Evolutionary conservation across 108 stramenopile genomes (phyloP).

Genomic region (Nitzschia palea): DNA sequence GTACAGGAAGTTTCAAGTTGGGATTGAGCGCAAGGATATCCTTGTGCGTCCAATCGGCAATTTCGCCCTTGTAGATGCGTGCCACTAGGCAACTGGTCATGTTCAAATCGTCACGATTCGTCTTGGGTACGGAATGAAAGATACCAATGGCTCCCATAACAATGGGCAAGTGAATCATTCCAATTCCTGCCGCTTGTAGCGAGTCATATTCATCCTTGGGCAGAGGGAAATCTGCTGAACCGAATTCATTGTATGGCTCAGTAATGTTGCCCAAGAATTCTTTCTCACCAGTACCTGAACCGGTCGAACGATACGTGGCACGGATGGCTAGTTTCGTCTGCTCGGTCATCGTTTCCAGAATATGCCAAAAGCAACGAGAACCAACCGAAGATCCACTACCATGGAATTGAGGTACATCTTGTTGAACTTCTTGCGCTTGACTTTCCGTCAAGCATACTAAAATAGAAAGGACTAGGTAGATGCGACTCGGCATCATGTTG

Average conservation of each 20-base stretch:
- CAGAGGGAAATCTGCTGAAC: slow-evolving; percentile 79
- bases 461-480: too few species aligned
- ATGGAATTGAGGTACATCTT: too few species aligned
- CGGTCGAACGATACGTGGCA: slow-evolving; percentile 84
- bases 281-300: slow-evolving; percentile 60
- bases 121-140: slow-evolving; percentile 68
- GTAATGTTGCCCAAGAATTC: slow-evolving; percentile 70
- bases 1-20: slow-evolving; percentile 6
- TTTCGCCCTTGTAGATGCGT: slow-evolving; percentile 64
- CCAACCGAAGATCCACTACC: slow-evolving; percentile 88
- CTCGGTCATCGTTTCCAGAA: slow-evolving; percentile 55
- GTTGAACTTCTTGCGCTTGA: too few species aligned
- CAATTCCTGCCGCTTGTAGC: slow-evolving; percentile 23
- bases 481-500: neutral
- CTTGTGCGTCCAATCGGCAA: slow-evolving; percentile 62
- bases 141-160: slow-evolving; percentile 68
- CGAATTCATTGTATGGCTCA: slow-evolving; percentile 56
- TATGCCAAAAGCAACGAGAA: slow-evolving; percentile 79
- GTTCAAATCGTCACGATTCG: slow-evolving; percentile 42
- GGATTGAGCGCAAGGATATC: slow-evolving; percentile 57
- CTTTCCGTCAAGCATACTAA: too few species aligned
- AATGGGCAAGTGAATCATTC: slow-evolving; percentile 76
- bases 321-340: slow-evolving; percentile 58
- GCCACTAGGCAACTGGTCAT: slow-evolving; percentile 70
- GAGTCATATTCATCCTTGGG: slow-evolving; percentile 28